Base-by-base conservation (phyloP, 495 filamentous ascomycete species). In the Thermothielavioides terrestris region DNA sequence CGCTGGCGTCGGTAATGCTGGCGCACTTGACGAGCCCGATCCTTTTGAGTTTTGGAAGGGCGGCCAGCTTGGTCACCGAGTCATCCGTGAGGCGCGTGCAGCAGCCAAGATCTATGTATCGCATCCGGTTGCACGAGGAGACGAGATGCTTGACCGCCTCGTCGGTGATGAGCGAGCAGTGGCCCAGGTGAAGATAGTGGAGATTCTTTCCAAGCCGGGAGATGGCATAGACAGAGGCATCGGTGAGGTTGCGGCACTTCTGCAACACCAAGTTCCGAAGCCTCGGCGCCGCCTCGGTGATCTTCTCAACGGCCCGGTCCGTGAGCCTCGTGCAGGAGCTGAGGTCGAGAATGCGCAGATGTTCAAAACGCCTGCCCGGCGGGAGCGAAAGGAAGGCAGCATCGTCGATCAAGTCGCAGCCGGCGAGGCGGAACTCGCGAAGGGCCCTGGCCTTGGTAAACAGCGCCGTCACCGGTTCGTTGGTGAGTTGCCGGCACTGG, bases 61-160 rank as follows among this genome's bases (percentile, higher is more conserved):
- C 79, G 2, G 94, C 90, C 21, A 99, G 74, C 53, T 85, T 82
- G 45, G 77, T 81, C n/a, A 99, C 84, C 39, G 88, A 95, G 2
- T 68, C 67, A 57, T 99, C 92, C 0, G 94, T 96, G 42, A 99
- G 74, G 52, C 83, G 81, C n/a, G 75, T 76, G 66, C 94, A 99
- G 71, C 94, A 97, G 10, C 94, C 94, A 41, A 99, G 68, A 61
- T 99, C 94, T 47, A 99, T 97, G 59, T 99, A 99, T 42, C 94
- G 77, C 54, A 99, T 96, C 27, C 94, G 79, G 67, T 90, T 96
- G 73, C 94, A 99, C 34, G 68, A 68, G 51, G 83, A 82, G 31
- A 95, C 89, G 7, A 99, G 74, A 34, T 82, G 80, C 42, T 83
- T 82, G 7, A 99, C 88, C 6, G 86, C 88, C 10, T 75, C 64